Evolutionary conservation across 176 grass and related monocot genomes (phyloP).

Genomic region (Urochloa ruziziensis): DNA sequence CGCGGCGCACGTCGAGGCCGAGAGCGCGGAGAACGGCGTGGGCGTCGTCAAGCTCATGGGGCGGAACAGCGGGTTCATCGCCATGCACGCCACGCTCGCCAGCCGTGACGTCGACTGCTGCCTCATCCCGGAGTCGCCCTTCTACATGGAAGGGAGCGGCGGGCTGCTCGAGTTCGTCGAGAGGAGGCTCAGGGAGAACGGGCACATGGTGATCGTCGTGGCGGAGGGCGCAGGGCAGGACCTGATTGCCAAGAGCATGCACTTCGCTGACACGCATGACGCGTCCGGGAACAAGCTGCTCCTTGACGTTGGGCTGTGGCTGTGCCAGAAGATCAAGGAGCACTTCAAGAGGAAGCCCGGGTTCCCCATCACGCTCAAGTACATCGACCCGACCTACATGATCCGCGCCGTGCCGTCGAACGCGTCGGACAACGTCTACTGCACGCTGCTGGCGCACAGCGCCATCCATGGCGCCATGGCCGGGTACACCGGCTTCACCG

Average conservation of each 20-base stretch:
- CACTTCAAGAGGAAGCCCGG: constrained; percentile 57
- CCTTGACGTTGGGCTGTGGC: constrained; percentile 83
- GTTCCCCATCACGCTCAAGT: constrained; percentile 69
- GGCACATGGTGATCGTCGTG: constrained; percentile 92
- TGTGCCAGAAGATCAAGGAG: constrained; percentile 83
- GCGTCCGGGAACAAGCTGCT: constrained; percentile 85
- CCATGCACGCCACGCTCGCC: constrained; percentile 91
- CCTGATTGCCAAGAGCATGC: constrained; percentile 63
- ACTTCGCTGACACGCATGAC: constrained; percentile 51
- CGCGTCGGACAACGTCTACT: constrained; percentile 87
- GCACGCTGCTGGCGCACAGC: constrained; percentile 81
- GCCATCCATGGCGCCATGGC: constrained; percentile 93
- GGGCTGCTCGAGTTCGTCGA: constrained; percentile 70
- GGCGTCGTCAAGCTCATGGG: constrained; percentile 95
- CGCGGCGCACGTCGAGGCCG: constrained; percentile 83
- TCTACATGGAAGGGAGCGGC: constrained; percentile 74
- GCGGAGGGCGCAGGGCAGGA: constrained; percentile 94
- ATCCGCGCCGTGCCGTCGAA: constrained; percentile 83
- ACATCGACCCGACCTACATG: constrained; percentile 96
- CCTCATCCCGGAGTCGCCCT: constrained; percentile 89
- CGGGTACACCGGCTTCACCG: constrained; percentile 80
- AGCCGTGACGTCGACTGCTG: constrained; percentile 92
- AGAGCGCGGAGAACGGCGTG: constrained; percentile 83
- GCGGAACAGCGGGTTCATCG: constrained; percentile 89
- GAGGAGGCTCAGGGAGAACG: constrained; percentile 73